phyloP scores from a whole-genome alignment of 164 flowering plant species.

The Cinnamomum micranthum region DNA sequence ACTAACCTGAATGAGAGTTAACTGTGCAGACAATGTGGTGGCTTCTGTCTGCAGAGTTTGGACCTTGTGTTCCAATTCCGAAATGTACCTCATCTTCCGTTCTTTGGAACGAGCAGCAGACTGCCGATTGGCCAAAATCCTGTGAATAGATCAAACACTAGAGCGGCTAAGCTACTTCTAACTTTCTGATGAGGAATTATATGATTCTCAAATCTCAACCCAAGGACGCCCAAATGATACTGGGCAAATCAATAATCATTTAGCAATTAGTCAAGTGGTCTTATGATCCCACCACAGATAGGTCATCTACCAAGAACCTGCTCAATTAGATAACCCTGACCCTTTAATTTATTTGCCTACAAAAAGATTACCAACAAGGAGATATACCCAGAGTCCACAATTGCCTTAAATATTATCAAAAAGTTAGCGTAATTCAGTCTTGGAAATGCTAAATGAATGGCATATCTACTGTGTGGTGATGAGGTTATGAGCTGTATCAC shows the following conservation, averaged over 20 bases:
- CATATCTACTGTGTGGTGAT: not conserved
- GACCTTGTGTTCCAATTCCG: slow-evolving; percentile 95
- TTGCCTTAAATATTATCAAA: not conserved
- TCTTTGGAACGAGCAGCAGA: slow-evolving; percentile 99
- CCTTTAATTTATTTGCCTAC: not conserved
- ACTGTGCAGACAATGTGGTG: slow-evolving; percentile 92
- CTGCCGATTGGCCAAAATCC: slow-evolving; percentile 98
- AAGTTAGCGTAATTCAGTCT: not conserved
- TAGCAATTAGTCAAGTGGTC: not conserved
- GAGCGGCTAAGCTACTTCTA: not conserved
- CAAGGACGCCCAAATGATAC: not conserved
- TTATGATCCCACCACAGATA: not conserved
- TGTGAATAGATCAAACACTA: slow-evolving; percentile 14
- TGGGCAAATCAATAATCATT: not conserved
- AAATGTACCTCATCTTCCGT: slow-evolving; percentile 88
- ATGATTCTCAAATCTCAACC: not conserved
- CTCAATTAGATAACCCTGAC: not conserved
- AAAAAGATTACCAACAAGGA: not conserved
- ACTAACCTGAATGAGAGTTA: slow-evolving; percentile 79
- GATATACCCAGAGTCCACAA: not conserved
- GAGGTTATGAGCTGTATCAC: not conserved
- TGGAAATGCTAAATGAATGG: not conserved
- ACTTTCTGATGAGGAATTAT: not conserved
- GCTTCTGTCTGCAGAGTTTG: slow-evolving; percentile 97
- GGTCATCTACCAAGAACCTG: not conserved